Conservation (phyloP, 306 rosid species). For the Gastrolobium bilobum region DNA sequence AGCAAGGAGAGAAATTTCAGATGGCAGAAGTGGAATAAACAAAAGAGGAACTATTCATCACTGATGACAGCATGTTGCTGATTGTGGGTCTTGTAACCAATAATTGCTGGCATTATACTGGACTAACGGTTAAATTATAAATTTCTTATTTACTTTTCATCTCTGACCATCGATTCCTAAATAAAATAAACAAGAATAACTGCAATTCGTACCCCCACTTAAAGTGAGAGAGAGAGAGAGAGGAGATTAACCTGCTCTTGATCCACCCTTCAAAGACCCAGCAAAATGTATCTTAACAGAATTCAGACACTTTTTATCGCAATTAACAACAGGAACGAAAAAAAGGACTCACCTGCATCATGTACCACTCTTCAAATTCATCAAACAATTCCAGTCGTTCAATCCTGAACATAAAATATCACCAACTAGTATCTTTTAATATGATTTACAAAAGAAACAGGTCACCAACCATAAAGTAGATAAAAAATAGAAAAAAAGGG, state of each 20-base stretch:
- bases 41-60: conserved; percentile 25
- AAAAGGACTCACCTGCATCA: conserved; percentile 89
- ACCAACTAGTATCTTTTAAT: conserved; percentile 53
- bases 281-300: conserved; percentile 24
- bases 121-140: conserved; percentile 18
- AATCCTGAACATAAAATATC: conserved; percentile 64
- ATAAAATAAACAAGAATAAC: conserved; percentile 27
- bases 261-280: conserved; percentile 38
- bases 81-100: conserved; percentile 32
- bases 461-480: conserved; percentile 48
- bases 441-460: conserved; percentile 42
- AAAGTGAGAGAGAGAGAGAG: conserved; percentile 5
- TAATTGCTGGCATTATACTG: conserved; percentile 35
- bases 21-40: conserved; percentile 26
- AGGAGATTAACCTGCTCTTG: conserved; percentile 19
- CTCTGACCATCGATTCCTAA: background rate
- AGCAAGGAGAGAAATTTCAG: conserved; percentile 39
- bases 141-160: conserved; percentile 2
- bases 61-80: conserved; percentile 36
- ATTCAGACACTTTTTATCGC: conserved; percentile 31
- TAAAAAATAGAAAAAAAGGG: conserved; percentile 36
- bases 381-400: conserved; percentile 95
- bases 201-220: conserved; percentile 15
- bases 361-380: conserved; percentile 99
- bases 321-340: conserved; percentile 39